A percentile compares a stretch with the other conserved stretches of the same genome.
These are phyloP conservation scores for Alternaria triticina DNA, from an alignment of 2,329 filamentous ascomycete species.

Conservation along the genomic window DNA sequence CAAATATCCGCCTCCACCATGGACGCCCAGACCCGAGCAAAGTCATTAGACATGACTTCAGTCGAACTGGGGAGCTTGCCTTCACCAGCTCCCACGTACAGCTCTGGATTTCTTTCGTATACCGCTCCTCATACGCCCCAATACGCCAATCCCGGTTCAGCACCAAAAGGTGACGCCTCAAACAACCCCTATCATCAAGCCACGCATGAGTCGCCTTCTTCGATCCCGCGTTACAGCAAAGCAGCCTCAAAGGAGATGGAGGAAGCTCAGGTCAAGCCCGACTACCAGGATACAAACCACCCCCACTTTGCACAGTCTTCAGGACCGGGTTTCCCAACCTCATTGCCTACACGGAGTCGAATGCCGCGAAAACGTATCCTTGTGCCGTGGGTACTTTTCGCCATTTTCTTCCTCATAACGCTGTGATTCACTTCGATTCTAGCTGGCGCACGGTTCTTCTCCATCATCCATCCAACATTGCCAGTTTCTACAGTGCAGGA, in stretches of 20 bases:
- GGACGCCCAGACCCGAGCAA: slow-evolving; percentile 12
- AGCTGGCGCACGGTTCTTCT: slow-evolving; percentile 24
- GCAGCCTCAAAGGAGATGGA: background rate
- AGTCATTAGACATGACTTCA: slow-evolving; percentile 22
- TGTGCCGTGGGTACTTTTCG: slow-evolving; percentile 34
- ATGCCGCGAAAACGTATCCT: slow-evolving; percentile 16
- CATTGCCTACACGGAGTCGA: slow-evolving; percentile 2
- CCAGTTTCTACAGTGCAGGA: slow-evolving; percentile 11
- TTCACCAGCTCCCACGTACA: slow-evolving; percentile 35
- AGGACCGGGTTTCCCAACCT: background rate
- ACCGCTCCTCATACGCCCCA: background rate
- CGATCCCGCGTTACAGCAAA: background rate
- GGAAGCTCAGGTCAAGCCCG: slow-evolving; percentile 5
- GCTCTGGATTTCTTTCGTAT: slow-evolving; percentile 17
- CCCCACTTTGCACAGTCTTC: slow-evolving; percentile 12
- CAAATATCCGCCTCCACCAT: slow-evolving; percentile 1
- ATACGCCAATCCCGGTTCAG: background rate
- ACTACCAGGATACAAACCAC: slow-evolving; percentile 14
- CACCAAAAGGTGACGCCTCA: background rate
- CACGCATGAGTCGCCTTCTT: background rate
- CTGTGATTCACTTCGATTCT: slow-evolving; percentile 32
- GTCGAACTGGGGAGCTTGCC: slow-evolving; percentile 8
- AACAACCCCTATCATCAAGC: slow-evolving; percentile 5
- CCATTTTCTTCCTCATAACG: slow-evolving; percentile 29
- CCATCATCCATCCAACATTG: slow-evolving; percentile 16